phyloP scores from a whole-genome alignment of 345 rosid genomes.

The Gossypium thurberi region DNA sequence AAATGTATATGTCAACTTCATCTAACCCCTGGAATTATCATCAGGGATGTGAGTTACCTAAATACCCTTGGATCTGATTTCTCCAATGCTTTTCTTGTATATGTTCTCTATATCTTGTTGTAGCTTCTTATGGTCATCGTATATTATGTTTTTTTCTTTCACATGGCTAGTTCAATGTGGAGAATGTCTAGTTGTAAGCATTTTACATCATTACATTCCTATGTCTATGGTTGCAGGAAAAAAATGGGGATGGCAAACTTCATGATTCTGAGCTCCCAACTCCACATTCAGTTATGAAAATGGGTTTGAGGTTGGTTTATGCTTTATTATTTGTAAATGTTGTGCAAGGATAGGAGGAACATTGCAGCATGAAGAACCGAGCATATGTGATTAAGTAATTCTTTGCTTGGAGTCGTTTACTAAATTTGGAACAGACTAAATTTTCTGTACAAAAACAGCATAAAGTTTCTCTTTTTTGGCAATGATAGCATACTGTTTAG shows the following conservation, averaged over 20 bases:
- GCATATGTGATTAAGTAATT: neutral
- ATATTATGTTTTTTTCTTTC: neutral
- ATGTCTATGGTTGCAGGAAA: conserved; percentile 50
- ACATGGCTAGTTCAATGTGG: neutral
- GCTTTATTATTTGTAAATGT: conserved; percentile 1
- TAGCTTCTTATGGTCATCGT: neutral
- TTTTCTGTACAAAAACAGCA: neutral
- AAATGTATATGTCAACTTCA: neutral
- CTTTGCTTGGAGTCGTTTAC: neutral
- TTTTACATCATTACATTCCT: conserved; percentile 12
- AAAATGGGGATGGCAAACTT: conserved; percentile 68
- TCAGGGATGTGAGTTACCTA: neutral
- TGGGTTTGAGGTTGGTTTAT: conserved; percentile 63
- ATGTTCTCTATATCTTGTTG: neutral
- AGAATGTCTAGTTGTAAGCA: conserved; percentile 9
- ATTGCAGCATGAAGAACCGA: neutral
- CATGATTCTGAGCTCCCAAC: conserved; percentile 96
- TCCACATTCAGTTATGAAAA: conserved; percentile 75
- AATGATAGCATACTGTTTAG: neutral
- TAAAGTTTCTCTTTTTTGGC: neutral
- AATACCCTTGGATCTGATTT: neutral
- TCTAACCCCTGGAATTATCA: neutral
- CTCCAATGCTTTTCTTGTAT: neutral
- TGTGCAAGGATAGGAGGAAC: neutral
- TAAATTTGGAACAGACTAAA: neutral